Evolutionary conservation across 139 green algal genomes (phyloP).

Genomic region (Yamagishiella unicocca): DNA sequence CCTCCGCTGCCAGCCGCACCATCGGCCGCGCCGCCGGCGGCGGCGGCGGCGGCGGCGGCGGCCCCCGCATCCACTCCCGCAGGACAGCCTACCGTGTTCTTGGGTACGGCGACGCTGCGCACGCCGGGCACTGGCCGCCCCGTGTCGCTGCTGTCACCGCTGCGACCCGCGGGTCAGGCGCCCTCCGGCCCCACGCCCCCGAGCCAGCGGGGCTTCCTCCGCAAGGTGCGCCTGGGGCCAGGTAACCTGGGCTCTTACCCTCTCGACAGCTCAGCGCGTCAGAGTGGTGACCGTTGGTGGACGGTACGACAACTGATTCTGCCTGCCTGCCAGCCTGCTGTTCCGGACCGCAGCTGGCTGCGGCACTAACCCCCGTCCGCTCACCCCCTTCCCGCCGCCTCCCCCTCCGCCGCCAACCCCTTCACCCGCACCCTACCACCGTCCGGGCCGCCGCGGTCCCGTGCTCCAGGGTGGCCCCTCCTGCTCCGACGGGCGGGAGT

Average conservation of each 20-base stretch:
- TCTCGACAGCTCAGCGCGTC: too few species aligned
- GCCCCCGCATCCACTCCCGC: background rate
- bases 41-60: slow-evolving; percentile 1
- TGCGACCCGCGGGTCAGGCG: slow-evolving; percentile 30
- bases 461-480: slow-evolving; percentile 51
- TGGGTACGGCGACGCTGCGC: slow-evolving; percentile 24
- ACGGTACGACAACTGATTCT: too few species aligned
- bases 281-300: too few species aligned
- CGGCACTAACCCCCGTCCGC: too few species aligned
- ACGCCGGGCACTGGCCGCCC: background rate
- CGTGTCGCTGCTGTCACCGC: slow-evolving; percentile 36
- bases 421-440: too few species aligned
- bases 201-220: slow-evolving; percentile 83
- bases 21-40: background rate
- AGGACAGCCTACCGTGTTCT: background rate
- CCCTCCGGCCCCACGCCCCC: slow-evolving; percentile 66
- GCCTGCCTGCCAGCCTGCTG: too few species aligned
- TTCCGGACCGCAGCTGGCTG: too few species aligned
- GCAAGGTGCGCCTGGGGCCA: slow-evolving; percentile 2
- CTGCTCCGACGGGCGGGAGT: slow-evolving; percentile 59
- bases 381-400: too few species aligned
- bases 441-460: too few species aligned
- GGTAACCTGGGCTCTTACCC: too few species aligned
- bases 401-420: too few species aligned
- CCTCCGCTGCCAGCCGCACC: background rate